These are phyloP conservation scores for Tephrocybe sp. DNA, from an alignment of 768 basidiomycete genomes.

Conservation along the genomic window DNA sequence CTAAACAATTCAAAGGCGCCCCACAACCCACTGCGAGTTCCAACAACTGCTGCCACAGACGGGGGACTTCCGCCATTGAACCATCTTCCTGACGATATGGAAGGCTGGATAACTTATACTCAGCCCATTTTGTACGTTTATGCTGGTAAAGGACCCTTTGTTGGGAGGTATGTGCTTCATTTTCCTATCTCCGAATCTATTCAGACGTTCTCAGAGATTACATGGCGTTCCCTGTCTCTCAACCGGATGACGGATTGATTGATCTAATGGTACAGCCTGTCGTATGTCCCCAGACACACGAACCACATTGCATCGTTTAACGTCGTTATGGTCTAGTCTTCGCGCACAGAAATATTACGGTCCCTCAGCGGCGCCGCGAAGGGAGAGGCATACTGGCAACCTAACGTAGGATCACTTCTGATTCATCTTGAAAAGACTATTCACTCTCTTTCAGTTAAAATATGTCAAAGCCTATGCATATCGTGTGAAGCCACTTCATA, in stretches of 20 bases:
- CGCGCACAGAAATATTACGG: conserved; percentile 48
- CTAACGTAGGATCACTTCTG: conserved; percentile 40
- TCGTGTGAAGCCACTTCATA: conserved; percentile 58
- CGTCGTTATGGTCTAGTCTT: conserved; percentile 30
- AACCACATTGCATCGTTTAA: background rate
- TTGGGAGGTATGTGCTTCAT: conserved; percentile 45
- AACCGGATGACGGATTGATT: conserved; percentile 76
- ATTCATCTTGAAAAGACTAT: background rate
- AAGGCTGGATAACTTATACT: conserved; percentile 71
- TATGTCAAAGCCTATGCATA: conserved; percentile 77
- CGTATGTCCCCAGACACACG: conserved; percentile 35
- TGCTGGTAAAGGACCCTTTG: conserved; percentile 79
- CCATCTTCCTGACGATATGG: conserved; percentile 40
- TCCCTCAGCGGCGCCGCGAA: conserved; percentile 58
- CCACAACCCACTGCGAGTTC: conserved; percentile 21
- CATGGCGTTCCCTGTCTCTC: conserved; percentile 82
- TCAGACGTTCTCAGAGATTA: conserved; percentile 45
- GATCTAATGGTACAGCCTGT: conserved; percentile 66
- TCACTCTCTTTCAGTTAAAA: conserved; percentile 43
- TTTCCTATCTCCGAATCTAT: background rate
- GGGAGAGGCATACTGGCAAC: conserved; percentile 63
- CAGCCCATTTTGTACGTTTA: conserved; percentile 68
- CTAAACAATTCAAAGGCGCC: conserved; percentile 42
- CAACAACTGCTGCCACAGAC: conserved; percentile 7
- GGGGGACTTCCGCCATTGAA: conserved; percentile 44